Base-by-base conservation (phyloP, 257 asterid genomes). In the Mentha longifolia region DNA sequence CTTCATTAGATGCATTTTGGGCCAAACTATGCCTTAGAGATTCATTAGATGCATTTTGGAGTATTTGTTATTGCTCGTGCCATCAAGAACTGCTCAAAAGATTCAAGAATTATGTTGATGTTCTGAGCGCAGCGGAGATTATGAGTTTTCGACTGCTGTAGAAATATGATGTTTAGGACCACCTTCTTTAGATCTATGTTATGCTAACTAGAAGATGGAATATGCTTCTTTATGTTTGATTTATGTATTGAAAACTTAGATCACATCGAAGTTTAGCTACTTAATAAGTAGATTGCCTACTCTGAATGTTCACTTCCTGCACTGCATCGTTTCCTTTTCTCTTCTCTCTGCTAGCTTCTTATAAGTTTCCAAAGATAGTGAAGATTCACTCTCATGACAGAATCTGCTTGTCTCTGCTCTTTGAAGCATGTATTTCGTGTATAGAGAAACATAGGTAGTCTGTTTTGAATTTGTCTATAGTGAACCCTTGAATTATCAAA, bases 101-200 rank as follows among this genome's bases (percentile, higher is more conserved):
- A 45, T 64, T 55, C 57, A 22, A 63, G 39, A 63, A 30, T 28
- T 41, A 4, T 16, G 62, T 47, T 46, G 8, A 61, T 68, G 41
- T 64, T 9, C 47, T 35, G 39, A 37, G 14, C 41, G 51, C 19
- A 33, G 28, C 42, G 67, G 60, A 73, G 66, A 54, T 6, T 8
- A 10, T 28, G 58, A 41, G 6, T 43, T 55, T 9, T 16, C 45
- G 31, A 39, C 7, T 20, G 31, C 31, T 28, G 31, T 28, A 28
- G 31, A 28, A 28, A 28, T 28, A 28, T 28, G 31, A 28, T 2
- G 9, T 22, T 22, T 22, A 22, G 25, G 25, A 22, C 25, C 25
- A 22, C 25, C 62, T 73, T 72, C 57, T 37, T 33, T 59, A 30
- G 41, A 31, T 45, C 61, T 31, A 60, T 59, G 9, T 0, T 70